These are phyloP conservation scores for Thalassia testudinum DNA, from an alignment of 116 monocot genomes.

Conservation along the genomic window DNA sequence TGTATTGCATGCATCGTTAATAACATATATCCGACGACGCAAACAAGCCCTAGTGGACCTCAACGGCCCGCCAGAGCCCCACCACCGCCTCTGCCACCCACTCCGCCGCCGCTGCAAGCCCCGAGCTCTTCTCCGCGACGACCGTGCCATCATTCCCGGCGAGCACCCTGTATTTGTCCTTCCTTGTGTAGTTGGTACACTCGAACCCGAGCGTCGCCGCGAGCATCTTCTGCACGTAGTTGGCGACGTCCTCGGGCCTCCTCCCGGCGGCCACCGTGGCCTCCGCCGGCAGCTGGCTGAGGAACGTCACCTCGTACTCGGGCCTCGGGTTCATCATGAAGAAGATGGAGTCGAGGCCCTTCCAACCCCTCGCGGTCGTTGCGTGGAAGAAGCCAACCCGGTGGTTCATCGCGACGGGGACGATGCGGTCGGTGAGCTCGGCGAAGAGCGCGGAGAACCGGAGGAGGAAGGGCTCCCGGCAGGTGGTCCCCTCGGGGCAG, in stretches of 20 bases:
- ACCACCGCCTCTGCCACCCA: too few relatives aligned
- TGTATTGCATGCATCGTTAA: too few relatives aligned
- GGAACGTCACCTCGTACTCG: slow-evolving; percentile 80
- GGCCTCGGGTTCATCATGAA: slow-evolving; percentile 97
- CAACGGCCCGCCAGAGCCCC: too few relatives aligned
- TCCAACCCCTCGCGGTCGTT: slow-evolving; percentile 86
- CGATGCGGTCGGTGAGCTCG: slow-evolving; percentile 75
- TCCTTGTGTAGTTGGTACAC: slow-evolving; percentile 88
- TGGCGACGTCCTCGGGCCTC: slow-evolving; percentile 69
- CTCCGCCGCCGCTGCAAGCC: too few relatives aligned
- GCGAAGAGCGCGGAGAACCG: slow-evolving; percentile 79
- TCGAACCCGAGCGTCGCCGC: slow-evolving; percentile 76
- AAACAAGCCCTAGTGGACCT: too few relatives aligned
- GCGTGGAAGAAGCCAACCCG: slow-evolving; percentile 75
- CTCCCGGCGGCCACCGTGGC: slow-evolving; percentile 58
- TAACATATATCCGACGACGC: too few relatives aligned
- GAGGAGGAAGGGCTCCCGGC: slow-evolving; percentile 72
- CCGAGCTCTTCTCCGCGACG: too few relatives aligned
- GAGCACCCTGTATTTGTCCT: slow-evolving; percentile 76
- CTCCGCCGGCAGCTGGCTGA: slow-evolving; percentile 61
- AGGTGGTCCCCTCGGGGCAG: slow-evolving; percentile 79
- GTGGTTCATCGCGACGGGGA: slow-evolving; percentile 92
- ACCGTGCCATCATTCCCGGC: slow-evolving; percentile 58
- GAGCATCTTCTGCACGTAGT: slow-evolving; percentile 76
- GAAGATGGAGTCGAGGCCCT: slow-evolving; percentile 87